Evolutionary conservation across 495 filamentous ascomycete genomes (phyloP).

Genomic region (Amniculicola lignicola): DNA sequence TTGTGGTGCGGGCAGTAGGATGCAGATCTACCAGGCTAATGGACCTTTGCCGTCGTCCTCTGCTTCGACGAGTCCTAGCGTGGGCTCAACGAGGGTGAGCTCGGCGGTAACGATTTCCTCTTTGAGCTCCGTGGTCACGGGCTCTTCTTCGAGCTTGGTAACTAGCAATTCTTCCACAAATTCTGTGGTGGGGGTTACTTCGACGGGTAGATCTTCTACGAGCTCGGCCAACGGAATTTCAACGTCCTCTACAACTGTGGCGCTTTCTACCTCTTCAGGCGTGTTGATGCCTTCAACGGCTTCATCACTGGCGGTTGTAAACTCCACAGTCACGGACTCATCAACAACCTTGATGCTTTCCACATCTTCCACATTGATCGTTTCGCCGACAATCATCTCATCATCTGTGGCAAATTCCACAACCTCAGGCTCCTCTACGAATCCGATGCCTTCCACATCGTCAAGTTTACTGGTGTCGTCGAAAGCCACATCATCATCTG

Average conservation of each 20-base stretch:
- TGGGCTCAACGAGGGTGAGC: too few relatives aligned
- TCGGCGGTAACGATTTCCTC: background rate
- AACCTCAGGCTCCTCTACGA: background rate
- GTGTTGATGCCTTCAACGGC: too few relatives aligned
- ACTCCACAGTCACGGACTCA: background rate
- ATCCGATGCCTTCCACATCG: background rate
- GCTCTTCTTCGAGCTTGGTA: background rate
- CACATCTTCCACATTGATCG: background rate
- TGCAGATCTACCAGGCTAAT: constrained; percentile 26
- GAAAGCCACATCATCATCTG: background rate
- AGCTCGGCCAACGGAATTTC: too few relatives aligned
- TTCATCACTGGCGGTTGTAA: background rate
- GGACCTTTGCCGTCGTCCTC: constrained; percentile 2
- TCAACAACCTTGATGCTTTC: background rate
- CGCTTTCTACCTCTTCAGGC: background rate
- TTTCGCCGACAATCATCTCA: too few relatives aligned
- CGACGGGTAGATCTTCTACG: too few relatives aligned
- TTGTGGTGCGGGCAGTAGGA: constrained; percentile 22
- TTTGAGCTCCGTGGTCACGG: background rate
- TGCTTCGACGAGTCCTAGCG: background rate
- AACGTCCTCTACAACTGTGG: background rate
- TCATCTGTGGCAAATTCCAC: background rate
- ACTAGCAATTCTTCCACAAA: background rate
- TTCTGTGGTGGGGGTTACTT: background rate
- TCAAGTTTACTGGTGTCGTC: too few relatives aligned